A percentile compares a stretch with the other conserved stretches of the same genome.
phyloP scores from a whole-genome alignment of 208 protist genomes.

The Vickermania spadyakhi region DNA sequence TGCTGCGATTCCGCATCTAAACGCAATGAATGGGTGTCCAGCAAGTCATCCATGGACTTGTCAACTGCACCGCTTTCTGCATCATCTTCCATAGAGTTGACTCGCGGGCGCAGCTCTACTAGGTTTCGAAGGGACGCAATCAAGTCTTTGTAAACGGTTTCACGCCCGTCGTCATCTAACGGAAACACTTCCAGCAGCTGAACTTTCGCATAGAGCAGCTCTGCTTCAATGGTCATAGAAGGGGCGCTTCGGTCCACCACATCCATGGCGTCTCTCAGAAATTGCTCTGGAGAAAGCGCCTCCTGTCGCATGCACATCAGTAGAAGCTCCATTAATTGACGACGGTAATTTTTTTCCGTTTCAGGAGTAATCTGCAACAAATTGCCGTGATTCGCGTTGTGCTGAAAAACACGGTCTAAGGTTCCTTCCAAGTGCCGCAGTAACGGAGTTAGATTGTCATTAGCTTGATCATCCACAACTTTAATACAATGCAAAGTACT shows the following conservation, averaged over 20 bases:
- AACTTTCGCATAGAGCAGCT: slow-evolving; percentile 65
- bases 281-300: slow-evolving; percentile 34
- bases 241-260: slow-evolving; percentile 57
- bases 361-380: slow-evolving; percentile 21
- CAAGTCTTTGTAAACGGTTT: slow-evolving; percentile 64
- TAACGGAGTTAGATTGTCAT: slow-evolving; percentile 3
- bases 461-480: not conserved
- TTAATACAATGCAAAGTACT: not conserved
- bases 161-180: slow-evolving; percentile 31
- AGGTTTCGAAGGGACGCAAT: slow-evolving; percentile 63
- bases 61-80: not conserved
- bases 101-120: slow-evolving; percentile 61
- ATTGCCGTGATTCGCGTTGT: slow-evolving; percentile 61
- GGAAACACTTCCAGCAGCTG: slow-evolving; percentile 48
- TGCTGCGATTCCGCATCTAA: slow-evolving; percentile 20
- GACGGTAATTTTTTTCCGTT: slow-evolving; percentile 17
- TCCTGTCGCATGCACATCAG: slow-evolving; percentile 62
- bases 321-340: slow-evolving; percentile 24
- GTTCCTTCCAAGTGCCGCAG: slow-evolving; percentile 29
- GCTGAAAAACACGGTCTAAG: slow-evolving; percentile 58
- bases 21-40: not conserved
- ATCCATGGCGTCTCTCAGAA: slow-evolving; percentile 46
- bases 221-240: slow-evolving; percentile 55
- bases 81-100: not conserved
- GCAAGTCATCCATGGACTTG: slow-evolving; percentile 1